Evolutionary conservation across 768 basidiomycete genomes (phyloP).

Genomic region (Hemileccinum impolitum): DNA sequence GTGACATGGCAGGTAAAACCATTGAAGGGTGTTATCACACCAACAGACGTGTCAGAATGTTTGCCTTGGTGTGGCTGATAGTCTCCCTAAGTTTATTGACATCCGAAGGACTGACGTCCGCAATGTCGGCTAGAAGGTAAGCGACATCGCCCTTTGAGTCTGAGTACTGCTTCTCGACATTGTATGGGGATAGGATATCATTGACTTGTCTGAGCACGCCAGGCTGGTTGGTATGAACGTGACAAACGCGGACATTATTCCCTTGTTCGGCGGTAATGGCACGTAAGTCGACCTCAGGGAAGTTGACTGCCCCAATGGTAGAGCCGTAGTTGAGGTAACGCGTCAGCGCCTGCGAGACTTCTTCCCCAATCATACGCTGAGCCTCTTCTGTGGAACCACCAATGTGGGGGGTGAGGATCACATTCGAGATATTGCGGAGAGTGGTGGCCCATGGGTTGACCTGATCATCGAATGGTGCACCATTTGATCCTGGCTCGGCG

Average conservation of each 20-base stretch:
- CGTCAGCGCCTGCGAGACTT: conserved; percentile 80
- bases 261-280: conserved; percentile 84
- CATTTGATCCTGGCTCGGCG: conserved; percentile 88
- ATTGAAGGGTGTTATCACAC: conserved; percentile 40
- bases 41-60: conserved; percentile 87
- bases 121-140: conserved; percentile 97
- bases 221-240: conserved; percentile 93
- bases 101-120: conserved; percentile 79
- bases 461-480: conserved; percentile 83
- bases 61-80: conserved; percentile 77
- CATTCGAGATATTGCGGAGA: conserved; percentile 76
- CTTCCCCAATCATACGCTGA: conserved; percentile 94
- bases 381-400: conserved; percentile 99
- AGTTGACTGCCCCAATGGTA: conserved; percentile 92
- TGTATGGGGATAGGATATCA: conserved; percentile 89
- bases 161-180: conserved; percentile 99
- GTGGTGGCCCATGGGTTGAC: conserved; percentile 81
- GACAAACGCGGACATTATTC: conserved; percentile 83
- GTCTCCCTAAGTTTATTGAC: conserved; percentile 72
- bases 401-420: conserved; percentile 97
- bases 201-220: conserved; percentile 95
- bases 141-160: conserved; percentile 92
- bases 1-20: conserved; percentile 31
- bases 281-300: conserved; percentile 97
- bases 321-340: conserved; percentile 94